Base-by-base conservation (phyloP, 768 basidiomycete genomes). In the Termitomyces sp. region DNA sequence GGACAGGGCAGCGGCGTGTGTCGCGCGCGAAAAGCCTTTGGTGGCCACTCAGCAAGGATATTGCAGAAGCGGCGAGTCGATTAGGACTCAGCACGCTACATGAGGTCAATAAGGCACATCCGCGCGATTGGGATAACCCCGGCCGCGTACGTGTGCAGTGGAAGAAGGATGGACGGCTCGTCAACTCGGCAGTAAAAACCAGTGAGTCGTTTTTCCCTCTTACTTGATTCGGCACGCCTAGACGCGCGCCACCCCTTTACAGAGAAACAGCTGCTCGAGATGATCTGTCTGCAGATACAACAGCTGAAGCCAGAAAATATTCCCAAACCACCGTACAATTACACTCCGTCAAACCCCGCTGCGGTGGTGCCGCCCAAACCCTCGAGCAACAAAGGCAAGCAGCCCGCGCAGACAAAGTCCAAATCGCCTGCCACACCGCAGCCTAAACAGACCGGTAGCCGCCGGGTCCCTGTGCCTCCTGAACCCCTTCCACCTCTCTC, bases 101-200 rank as follows among this genome's bases (percentile, higher is more conserved):
- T 63, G 95, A 98, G 76, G 91, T 92, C 37, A 82, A 84, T 66
- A 98, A 95, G 71, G 77, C 83, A 27, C 96, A 99, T 66, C 96
- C 96, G 11, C 83, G 92, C 51, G 96, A 99, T 71, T 99, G 96
- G 96, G 95, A 91, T 67, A 99, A 99, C 69, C 96, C 96, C 0
- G 96, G 96, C 9, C 83, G 96, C 25, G 92, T 99, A 58, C 84
- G 93, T 61, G 90, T 98, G 23, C 90, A 90, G 66, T 92, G 89
- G 89, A 93, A 90, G 80, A 88, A 87, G 69, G 87, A 92, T 58
- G 90, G 80, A 2, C 69, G 71, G 49, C 76, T 88, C 9, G 72
- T 89, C 58, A 88, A 92, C 65, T 76, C 81, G 3, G 66, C 69
- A n/a, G 85, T 93, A 66, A 85, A 82, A 74, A 88, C 86, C 32